Percentiles rank a stretch among this genome's conserved stretches.
Conservation (phyloP, 306 rosid species). For the Datisca glomerata region DNA sequence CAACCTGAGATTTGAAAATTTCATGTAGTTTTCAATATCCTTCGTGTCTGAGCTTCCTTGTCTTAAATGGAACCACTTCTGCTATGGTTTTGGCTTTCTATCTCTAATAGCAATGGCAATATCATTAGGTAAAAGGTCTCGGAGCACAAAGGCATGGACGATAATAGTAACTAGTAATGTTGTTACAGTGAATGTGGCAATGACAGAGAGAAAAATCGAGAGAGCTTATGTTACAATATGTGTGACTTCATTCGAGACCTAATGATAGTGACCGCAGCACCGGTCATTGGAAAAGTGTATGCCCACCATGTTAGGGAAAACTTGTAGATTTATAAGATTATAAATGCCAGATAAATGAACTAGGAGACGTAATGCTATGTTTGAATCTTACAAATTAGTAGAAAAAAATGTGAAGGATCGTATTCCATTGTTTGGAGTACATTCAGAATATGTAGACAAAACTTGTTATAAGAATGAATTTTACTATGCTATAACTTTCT, state of each 20-base stretch:
- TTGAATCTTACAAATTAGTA: no score
- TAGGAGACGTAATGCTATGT: no score
- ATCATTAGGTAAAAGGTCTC: constrained; percentile 86
- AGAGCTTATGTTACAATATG: constrained; percentile 34
- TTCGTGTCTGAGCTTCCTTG: constrained; percentile 30
- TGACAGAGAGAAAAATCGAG: constrained; percentile 29
- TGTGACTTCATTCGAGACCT: constrained; percentile 58
- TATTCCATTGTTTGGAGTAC: no score
- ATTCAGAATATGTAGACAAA: no score
- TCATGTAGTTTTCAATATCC: constrained; percentile 56
- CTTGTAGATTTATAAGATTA: constrained; percentile 25
- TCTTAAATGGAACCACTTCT: constrained; percentile 44
- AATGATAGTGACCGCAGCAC: constrained; percentile 82
- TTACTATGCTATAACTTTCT: no score
- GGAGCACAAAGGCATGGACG: constrained; percentile 65
- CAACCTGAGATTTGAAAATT: constrained; percentile 30
- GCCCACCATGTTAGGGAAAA: constrained; percentile 99
- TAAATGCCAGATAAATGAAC: no score
- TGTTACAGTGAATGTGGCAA: constrained; percentile 41
- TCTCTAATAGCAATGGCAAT: constrained; percentile 89
- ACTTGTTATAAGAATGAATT: no score
- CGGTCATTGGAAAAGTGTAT: constrained; percentile 96
- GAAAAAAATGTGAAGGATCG: no score
- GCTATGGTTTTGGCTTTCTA: constrained; percentile 33
- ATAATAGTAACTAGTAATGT: constrained; percentile 44